Evolutionary conservation across 345 rosid species (phyloP), one percentile per base, ranked within the genome.

Genomic region (Hirschfeldia incana): DNA sequence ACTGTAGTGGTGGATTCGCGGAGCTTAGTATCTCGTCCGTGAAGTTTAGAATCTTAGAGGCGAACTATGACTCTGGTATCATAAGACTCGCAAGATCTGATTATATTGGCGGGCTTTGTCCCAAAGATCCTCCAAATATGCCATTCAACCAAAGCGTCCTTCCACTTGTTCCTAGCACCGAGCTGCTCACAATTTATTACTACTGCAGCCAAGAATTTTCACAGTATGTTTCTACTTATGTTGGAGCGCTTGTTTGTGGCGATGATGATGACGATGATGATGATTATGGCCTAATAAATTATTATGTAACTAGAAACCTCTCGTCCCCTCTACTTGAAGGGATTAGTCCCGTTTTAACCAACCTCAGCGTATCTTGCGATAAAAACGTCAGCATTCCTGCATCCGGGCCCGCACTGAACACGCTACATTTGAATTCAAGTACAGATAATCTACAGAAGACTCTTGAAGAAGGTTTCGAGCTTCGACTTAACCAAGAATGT

Each of bases 1-100:
- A 55, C 1, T 85, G 88, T 55, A 33, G 0, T 0, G 1, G 0
- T 9, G 2, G 2, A 1, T 0, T 0, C 3, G 73, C 79, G 0
- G 80, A 74, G 66, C 1, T 85, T 65, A 85, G 9, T 16, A 66
- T 89, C 21, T n/a, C 2, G 8, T 16, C 61, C 0, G 77, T 65
- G 1, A 81, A 28, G 11, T 86, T 72, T 49, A 80, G 37, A 30
- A 80, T 91, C 64, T 75, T 82, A 0, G 8, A 3, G 0, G n/a
- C 75, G 8, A 26, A 30, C 5, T 64, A 4, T 36, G 0, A 0
- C 0, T 12, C 78, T 2, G 1, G 46, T 67, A n/a, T 17, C 49
- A 57, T 91, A 11, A 12, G 1, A 12, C 69, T 82, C 0, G 74
- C 78, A 0, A 86, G 88, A 72, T 7, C 21, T 0, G 87, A 89